Evolutionary conservation across 352 stramenopile genomes (phyloP), one percentile per base, ranked within the genome.

Genomic region (Phytophthora lateralis): DNA sequence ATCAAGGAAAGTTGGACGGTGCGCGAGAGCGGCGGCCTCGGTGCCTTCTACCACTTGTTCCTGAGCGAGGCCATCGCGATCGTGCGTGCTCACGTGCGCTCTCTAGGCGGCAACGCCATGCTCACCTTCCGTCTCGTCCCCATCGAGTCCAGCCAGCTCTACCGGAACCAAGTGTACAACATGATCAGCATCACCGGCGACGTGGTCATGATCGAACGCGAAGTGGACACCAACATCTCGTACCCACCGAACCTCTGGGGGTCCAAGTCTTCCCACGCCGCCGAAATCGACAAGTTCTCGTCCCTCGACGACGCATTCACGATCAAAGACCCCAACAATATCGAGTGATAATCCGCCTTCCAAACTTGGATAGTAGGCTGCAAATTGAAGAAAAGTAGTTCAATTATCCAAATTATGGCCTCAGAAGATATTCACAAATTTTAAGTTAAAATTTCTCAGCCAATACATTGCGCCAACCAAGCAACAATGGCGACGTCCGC

Each of bases 1-100:
- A 96, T 96, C 63, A 95, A 95, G 60, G 89, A 96, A 60, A 95
- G 85, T 50, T 96, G 87, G 87, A 93, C 85, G 0, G 89, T 96
- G 41, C 83, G 87, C 15, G 88, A 96, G 58, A 88, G 82, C 42
- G 88, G 88, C n/a, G 89, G 86, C 0, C 62, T 96, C 5, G 85
- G 87, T 9, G 85, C 84, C 1, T 96, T 96, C 41, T 95, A 95
- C 57, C 89, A 96, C 50, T 62, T 93, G 44, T 96, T 96, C 45
- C 55, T 96, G 32, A 92, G 81, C 39, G 87, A 96, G 73, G 89
- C 86, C 7, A 94, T 95, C 47, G 85, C 87, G 0, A 93, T 96
- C 34, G 87, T 92, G 5, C 87, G 89, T 10, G 85, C 89, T 0
- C 89, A 96, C 51, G 89, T 96, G 27, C 81, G 81, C 5, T 88